These are phyloP conservation scores for Beauveria pseudobassiana DNA, from an alignment of 2,329 filamentous ascomycete species.

Conservation along the genomic window DNA sequence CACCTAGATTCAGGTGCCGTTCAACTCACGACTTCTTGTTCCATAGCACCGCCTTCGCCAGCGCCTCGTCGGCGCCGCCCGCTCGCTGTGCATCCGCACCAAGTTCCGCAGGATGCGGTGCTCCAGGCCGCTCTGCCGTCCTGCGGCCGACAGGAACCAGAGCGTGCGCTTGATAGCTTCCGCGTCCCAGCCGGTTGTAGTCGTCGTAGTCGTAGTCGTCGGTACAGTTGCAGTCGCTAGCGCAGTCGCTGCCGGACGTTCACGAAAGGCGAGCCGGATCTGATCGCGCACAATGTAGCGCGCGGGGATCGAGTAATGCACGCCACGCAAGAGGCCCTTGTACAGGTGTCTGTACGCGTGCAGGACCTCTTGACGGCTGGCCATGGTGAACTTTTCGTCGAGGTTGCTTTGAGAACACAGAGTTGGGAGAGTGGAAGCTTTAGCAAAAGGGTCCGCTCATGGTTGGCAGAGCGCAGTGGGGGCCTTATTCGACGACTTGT, in stretches of 20 bases:
- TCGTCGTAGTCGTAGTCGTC: neutral
- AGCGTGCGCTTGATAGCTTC: conserved; percentile 55
- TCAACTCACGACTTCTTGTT: conserved; percentile 20
- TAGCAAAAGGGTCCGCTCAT: neutral
- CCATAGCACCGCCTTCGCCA: conserved; percentile 18
- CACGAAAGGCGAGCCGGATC: conserved; percentile 52
- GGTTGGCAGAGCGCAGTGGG: neutral
- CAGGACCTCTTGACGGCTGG: conserved; percentile 36
- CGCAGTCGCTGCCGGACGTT: conserved; percentile 15
- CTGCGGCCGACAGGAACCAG: conserved; percentile 62
- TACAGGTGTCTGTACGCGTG: conserved; percentile 65
- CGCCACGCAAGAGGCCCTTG: conserved; percentile 57
- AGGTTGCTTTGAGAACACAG: neutral
- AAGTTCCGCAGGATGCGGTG: conserved; percentile 66
- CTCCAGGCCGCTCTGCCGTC: conserved; percentile 57
- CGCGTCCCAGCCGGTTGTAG: conserved; percentile 27
- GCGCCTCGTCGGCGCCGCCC: conserved; percentile 9
- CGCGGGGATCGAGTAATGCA: conserved; percentile 63
- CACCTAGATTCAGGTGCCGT: neutral
- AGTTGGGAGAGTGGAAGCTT: neutral
- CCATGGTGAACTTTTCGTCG: neutral
- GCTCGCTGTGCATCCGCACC: conserved; percentile 28
- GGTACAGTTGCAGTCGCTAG: neutral
- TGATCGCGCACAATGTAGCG: conserved; percentile 55
- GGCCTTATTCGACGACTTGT: neutral